These are phyloP conservation scores for Ustilago esculenta DNA, from an alignment of 1,284 basidiomycete genomes.

Conservation along the genomic window DNA sequence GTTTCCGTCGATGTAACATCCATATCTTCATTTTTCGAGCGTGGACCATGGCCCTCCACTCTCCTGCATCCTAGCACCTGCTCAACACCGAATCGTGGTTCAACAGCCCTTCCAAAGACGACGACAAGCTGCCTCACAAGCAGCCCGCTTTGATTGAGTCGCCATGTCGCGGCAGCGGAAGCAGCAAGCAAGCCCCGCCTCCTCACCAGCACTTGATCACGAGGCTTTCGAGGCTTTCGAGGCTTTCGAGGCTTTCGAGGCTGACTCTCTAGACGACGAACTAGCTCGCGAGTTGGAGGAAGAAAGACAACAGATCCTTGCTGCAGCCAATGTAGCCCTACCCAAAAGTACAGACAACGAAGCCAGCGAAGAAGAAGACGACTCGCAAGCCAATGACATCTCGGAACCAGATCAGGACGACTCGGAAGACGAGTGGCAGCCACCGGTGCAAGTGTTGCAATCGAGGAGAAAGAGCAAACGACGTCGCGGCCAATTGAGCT, in stretches of 20 bases:
- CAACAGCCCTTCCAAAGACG: background rate
- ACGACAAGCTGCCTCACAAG: background rate
- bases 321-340: too few relatives aligned
- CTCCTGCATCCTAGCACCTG: background rate
- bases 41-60: too few relatives aligned
- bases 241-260: too few relatives aligned
- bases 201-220: background rate
- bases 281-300: constrained; percentile 28
- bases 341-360: background rate
- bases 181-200: background rate
- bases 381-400: background rate
- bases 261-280: constrained; percentile 17
- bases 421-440: constrained; percentile 48
- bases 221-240: too few relatives aligned
- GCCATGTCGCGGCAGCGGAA: constrained; percentile 14
- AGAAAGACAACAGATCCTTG: constrained; percentile 33
- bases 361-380: constrained; percentile 1
- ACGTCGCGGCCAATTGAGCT: constrained; percentile 1
- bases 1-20: background rate
- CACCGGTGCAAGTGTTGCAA: constrained; percentile 12
- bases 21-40: too few relatives aligned
- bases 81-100: constrained; percentile 26
- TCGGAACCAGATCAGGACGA: constrained; percentile 24
- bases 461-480: constrained; percentile 16
- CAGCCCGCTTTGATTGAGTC: too few relatives aligned